Evolutionary conservation across 352 stramenopile genomes (phyloP), one percentile per base, ranked within the genome.

Genomic region (Aphanomyces euteiches): DNA sequence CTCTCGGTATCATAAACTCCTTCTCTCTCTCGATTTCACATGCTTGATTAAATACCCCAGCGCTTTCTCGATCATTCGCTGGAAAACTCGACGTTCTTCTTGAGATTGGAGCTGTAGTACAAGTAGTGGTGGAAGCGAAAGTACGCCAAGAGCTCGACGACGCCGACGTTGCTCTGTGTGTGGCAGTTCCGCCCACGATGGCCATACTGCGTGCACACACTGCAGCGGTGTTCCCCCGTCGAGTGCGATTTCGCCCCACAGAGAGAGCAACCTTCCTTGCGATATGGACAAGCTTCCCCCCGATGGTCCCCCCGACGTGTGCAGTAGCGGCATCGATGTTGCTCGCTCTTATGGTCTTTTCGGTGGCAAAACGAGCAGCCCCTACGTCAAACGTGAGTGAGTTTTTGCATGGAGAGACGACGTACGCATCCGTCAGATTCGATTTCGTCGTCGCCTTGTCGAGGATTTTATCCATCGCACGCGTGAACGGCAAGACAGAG

Each of bases 51-150:
- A 61, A 61, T 61, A 61, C 12, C 39, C 5, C 1, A 1, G 54
- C 15, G n/a, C 28, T 19, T 12, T 12, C n/a, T 61, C 28, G 1
- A 43, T 54, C 21, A 69, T 15, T 58, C 70, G 19, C 82, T 80
- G 7, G 84, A 87, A 66, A 93, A 93, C 68, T 94, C 85, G 73
- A 93, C 87, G 47, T 86, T 91, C 69, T 89, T 89, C 65, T 93
- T 93, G 61, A 95, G 77, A 67, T 95, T 95, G 41, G 81, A 80
- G 74, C 92, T 93, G 82, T 95, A 95, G 72, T 95, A 95, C 17
- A 95, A 75, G 72, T 92, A 95, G 67, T 93, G 81, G 50, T 95
- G 87, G 73, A 89, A 95, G 19, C 85, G 87, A 72, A 92, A 95
- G 76, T 91, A 92, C 45, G 87, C 90, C 38, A 93, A 58, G 57